A percentile compares a stretch with the other conserved stretches of the same genome.
These are phyloP conservation scores for Tulasnella sp. DNA, from an alignment of 768 basidiomycete genomes.

Conservation along the genomic window DNA sequence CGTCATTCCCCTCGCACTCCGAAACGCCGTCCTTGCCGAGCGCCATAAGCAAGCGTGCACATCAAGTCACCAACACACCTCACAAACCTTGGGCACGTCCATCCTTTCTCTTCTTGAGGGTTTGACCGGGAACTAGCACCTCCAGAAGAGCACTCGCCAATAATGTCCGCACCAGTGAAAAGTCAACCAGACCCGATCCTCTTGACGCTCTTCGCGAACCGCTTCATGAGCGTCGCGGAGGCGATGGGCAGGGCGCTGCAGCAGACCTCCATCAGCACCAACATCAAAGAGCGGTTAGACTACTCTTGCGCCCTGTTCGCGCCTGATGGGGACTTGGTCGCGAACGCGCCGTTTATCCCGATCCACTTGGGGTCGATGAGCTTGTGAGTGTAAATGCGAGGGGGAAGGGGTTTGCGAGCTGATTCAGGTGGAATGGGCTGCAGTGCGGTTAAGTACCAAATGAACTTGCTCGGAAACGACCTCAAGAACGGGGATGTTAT, in stretches of 20 bases:
- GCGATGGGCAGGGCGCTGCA: constrained; percentile 88
- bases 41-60: too few relatives aligned
- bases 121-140: too few relatives aligned
- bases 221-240: constrained; percentile 96
- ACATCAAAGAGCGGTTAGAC: constrained; percentile 93
- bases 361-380: constrained; percentile 46
- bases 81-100: too few relatives aligned
- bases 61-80: too few relatives aligned
- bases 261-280: constrained; percentile 85
- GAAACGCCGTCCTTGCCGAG: too few relatives aligned
- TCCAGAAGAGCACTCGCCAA: too few relatives aligned
- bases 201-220: constrained; percentile 85
- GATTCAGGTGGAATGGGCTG: constrained; percentile 2
- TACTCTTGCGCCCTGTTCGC: constrained; percentile 93
- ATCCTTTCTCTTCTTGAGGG: too few relatives aligned
- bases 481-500: constrained; percentile 86
- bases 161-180: not conserved
- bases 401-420: not conserved
- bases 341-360: constrained; percentile 58
- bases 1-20: too few relatives aligned
- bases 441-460: constrained; percentile 80
- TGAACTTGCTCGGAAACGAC: constrained; percentile 55
- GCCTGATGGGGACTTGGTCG: constrained; percentile 88
- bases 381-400: too few relatives aligned
- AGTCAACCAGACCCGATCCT: constrained; percentile 64